Base-by-base conservation (phyloP, 331 rosid species). In the Erythrophleum ivorense region DNA sequence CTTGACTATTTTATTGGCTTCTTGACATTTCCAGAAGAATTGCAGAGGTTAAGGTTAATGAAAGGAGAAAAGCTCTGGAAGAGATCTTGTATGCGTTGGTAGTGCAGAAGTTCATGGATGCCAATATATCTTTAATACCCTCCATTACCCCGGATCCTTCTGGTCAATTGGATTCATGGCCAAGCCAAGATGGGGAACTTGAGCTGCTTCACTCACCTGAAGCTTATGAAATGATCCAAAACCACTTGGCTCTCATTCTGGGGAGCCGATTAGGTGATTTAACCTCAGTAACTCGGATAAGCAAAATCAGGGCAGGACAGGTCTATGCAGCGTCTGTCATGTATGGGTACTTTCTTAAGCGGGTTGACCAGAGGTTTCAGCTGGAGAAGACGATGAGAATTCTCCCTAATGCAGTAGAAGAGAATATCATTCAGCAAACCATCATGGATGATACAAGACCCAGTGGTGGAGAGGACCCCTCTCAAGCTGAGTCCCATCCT, bases 321-420 rank as follows among this genome's bases (percentile, higher is more conserved):
- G 93, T 94, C 78, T 96, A 94, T 87, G 98, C 98, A 0, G 97
- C 99, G 40, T 94, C 99, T 12, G 97, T 92, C 62, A 94, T 92
- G 98, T 96, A 96, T 70, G 99, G 98, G 33, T 96, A 94, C 90
- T 92, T 96, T 83, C 98, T 96, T 69, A 96, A 88, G 87, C 92
- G 98, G 73, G 97, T 96, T 78, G 97, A 94, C 82, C 97, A 92
- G 87, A 83, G 99, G 86, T 96, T 96, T 87, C 99, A 94, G 87
- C 94, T 96, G 63, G 99, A 96, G 95, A 96, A 94, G 98, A 83
- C 99, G 1, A 89, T 94, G 90, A 96, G 94, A 87, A 80, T 83
- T 81, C 97, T 96, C 83, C 95, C 95, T 14, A 72, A 55, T 50
- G 60, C 76, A 38, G 71, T 80, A 49, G 91, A 88, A 57, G 94